Conservation (phyloP, 108 stramenopile species). For the Fistulifera pelliculosa region DNA sequence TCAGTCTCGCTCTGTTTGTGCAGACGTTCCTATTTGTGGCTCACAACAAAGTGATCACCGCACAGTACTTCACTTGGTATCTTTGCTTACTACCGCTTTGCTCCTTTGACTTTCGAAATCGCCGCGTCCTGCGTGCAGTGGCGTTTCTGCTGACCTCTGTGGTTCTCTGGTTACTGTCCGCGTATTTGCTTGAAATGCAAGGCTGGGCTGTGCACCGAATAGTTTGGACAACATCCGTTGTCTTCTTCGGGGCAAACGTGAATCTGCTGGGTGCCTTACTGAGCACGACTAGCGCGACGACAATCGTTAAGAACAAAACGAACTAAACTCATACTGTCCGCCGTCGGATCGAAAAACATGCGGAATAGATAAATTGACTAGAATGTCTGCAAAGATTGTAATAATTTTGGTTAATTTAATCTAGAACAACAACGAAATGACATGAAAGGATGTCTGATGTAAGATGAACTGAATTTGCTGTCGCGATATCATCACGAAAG, state of each 20-base stretch:
- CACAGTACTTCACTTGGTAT: constrained; percentile 98
- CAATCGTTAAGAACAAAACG: no score
- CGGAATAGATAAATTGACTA: no score
- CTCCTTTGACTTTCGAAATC: constrained; percentile 29
- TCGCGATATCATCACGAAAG: no score
- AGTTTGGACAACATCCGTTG: constrained; percentile 67
- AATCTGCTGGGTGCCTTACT: not conserved
- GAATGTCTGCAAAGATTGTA: no score
- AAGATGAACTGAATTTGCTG: no score
- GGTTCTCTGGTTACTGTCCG: constrained; percentile 60
- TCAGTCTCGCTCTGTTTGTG: constrained; percentile 69
- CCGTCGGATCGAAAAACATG: no score
- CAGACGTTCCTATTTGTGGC: constrained; percentile 96
- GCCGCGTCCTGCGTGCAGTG: constrained; percentile 20
- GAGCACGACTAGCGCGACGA: no score
- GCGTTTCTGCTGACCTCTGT: constrained; percentile 33
- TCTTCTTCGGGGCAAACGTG: constrained; percentile 69
- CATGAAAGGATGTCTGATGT: no score
- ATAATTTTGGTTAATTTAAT: no score
- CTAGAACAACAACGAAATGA: no score
- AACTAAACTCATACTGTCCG: no score
- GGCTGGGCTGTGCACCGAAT: constrained; percentile 55
- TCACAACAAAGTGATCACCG: constrained; percentile 98
- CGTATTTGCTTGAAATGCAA: constrained; percentile 80
- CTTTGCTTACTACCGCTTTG: constrained; percentile 78